Conservation (phyloP, 176 grass and related monocot genomes). For the Oryza meyeriana region DNA sequence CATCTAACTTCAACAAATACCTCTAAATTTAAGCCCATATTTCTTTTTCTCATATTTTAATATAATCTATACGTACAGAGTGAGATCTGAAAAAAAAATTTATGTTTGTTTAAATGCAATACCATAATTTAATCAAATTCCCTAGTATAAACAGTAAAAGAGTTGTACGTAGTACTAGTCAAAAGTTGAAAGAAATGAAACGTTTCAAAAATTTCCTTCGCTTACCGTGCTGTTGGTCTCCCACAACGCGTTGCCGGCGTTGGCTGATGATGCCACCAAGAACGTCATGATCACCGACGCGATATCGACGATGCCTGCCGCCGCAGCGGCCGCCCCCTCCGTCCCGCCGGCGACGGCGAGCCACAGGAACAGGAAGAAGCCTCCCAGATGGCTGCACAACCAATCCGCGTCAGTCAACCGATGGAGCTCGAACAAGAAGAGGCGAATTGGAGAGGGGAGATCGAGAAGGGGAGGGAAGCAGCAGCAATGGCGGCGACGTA, state of each 20-base stretch:
- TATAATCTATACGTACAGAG: no score
- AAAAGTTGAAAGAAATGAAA: background rate
- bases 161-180: background rate
- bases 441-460: background rate
- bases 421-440: background rate
- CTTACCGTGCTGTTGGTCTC: slow-evolving; percentile 52
- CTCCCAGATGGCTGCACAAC: slow-evolving; percentile 72
- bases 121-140: background rate
- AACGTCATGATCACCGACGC: slow-evolving; percentile 37
- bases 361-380: slow-evolving; percentile 81
- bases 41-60: no score
- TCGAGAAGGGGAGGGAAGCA: background rate
- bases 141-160: background rate
- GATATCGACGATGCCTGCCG: slow-evolving; percentile 11
- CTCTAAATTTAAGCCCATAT: no score
- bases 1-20: no score
- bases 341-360: slow-evolving; percentile 46
- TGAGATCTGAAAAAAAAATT: background rate
- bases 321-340: slow-evolving; percentile 6
- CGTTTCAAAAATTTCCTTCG: background rate
- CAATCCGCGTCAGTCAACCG: background rate
- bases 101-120: background rate
- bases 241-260: slow-evolving; percentile 46
- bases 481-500: background rate
- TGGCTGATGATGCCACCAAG: slow-evolving; percentile 46